Evolutionary conservation across 768 basidiomycete genomes (phyloP), one percentile per base, ranked within the genome.

Genomic region (Macrocybe gigantea): DNA sequence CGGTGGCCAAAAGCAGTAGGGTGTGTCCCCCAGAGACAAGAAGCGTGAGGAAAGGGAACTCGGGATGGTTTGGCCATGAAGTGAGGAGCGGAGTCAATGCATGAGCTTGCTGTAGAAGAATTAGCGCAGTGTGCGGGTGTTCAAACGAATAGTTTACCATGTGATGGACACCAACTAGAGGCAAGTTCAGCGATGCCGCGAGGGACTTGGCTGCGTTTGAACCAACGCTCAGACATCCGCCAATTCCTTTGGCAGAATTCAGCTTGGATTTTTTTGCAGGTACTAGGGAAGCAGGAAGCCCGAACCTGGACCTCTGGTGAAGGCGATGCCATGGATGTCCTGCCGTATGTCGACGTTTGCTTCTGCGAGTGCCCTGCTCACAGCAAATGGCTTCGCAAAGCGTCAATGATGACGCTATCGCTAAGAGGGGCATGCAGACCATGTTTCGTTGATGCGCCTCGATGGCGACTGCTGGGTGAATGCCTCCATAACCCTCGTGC

Each of bases 1-100:
- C 82, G 0, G 61, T 71, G 1, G 84, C 89, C 8, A 95, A 80
- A 1, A 96, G 73, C 34, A 98, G 74, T 35, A 97, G 72, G 0
- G 94, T 93, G 62, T 98, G 95, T 2, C 94, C 94, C n/a, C 95
- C 95, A 0, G 93, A 94, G 41, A 95, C 74, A 12, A 98, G 75
- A 9, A 97, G 72, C 0, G 88, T 85, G 33, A 98, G 75, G 69
- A 94, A 97, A 0, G 95, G 95, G 61, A 87, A 97, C 15, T 56
- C 45, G 62, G 92, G 65, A 58, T 71, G 45, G 15, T 73, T 56
- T 7, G 65, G 49, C 47, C 64, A 66, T 6, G 75, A 67, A 0
- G 93, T 90, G 10, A 95, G 74, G 22, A 89, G 64, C 0, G 86
- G 75, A 0, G 90, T 94, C 0, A 94, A 70, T 0, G 94, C 89